Evolutionary conservation across 208 protist species (phyloP).

Genomic region (Balamuthia mandrillaris): DNA sequence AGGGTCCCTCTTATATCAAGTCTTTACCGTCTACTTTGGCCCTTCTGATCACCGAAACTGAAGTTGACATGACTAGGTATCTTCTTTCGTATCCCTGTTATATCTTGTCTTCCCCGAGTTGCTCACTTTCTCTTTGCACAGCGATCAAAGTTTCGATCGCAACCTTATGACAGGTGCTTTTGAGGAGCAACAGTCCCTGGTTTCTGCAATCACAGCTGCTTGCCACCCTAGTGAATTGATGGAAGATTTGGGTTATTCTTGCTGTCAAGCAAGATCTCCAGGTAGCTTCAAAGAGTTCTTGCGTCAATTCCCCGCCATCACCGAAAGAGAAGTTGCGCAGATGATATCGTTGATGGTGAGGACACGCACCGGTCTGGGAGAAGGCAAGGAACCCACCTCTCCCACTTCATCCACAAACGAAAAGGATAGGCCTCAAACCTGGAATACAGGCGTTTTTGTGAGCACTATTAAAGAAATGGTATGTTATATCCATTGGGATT

Average conservation of each 20-base stretch:
- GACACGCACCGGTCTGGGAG: conserved; percentile 19
- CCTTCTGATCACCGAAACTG: neutral
- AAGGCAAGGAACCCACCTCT: neutral
- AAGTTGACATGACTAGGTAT: neutral
- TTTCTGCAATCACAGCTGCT: conserved; percentile 9
- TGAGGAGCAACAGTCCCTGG: neutral
- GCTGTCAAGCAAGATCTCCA: neutral
- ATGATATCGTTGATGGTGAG: conserved; percentile 59
- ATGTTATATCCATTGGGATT: neutral
- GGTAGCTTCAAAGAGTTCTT: conserved; percentile 46
- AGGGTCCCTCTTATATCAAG: no score
- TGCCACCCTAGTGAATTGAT: conserved; percentile 18
- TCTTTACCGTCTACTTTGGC: neutral
- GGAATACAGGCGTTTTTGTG: conserved; percentile 66
- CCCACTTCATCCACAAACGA: neutral
- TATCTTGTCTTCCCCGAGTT: neutral
- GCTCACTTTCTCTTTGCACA: neutral
- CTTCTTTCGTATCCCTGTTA: neutral
- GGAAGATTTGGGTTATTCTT: conserved; percentile 48
- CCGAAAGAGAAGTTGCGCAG: conserved; percentile 52
- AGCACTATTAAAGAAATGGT: conserved; percentile 55
- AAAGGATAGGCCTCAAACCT: neutral
- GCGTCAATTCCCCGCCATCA: conserved; percentile 40
- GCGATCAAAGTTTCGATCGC: neutral
- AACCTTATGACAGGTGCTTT: no score